A percentile compares a stretch with the other conserved stretches of the same genome.
These are phyloP conservation scores for Blastobotrys robertii DNA, from an alignment of 805 yeast genomes.

Conservation along the genomic window DNA sequence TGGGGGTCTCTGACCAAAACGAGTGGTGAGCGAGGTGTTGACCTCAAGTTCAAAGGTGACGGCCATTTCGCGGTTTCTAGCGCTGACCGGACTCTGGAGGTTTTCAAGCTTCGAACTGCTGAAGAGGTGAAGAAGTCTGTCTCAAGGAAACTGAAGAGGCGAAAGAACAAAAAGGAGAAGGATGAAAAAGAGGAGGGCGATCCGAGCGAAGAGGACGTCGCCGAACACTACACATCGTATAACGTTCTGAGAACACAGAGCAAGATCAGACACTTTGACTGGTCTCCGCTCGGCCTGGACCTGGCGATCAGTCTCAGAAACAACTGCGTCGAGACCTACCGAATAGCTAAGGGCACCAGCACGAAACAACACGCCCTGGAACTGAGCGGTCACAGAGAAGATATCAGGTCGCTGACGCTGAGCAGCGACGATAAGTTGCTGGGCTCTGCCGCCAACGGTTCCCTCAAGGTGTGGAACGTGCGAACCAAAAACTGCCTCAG, in stretches of 20 bases:
- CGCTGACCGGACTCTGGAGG: conserved; percentile 69
- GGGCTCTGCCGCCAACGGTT: conserved; percentile 87
- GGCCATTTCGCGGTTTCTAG: conserved; percentile 44
- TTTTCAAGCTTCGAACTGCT: conserved; percentile 63
- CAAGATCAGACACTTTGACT: conserved; percentile 56
- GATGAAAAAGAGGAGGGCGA: conserved; percentile 40
- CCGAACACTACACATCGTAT: conserved; percentile 50
- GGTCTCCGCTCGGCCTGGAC: conserved; percentile 48
- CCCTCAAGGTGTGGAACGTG: conserved; percentile 80
- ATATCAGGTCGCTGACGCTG: conserved; percentile 72
- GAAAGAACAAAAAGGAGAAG: conserved; percentile 48
- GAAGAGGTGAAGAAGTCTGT: conserved; percentile 75
- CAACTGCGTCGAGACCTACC: conserved; percentile 66
- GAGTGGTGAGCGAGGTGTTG: conserved; percentile 46
- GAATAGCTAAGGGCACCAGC: conserved; percentile 33
- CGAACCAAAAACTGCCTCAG: conserved; percentile 66
- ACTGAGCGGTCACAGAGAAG: conserved; percentile 79
- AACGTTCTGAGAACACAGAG: conserved; percentile 54
- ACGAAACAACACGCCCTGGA: conserved; percentile 48
- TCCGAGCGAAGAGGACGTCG: conserved; percentile 14
- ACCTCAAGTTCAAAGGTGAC: conserved; percentile 43
- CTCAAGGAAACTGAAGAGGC: conserved; percentile 65
- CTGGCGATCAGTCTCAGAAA: conserved; percentile 56
- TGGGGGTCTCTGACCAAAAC: conserved; percentile 62
- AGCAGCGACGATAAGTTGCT: conserved; percentile 72